Percentiles rank a stretch among this genome's conserved stretches.
phyloP scores from a whole-genome alignment of 495 filamentous ascomycete species.

The Talaromyces thailandensis region DNA sequence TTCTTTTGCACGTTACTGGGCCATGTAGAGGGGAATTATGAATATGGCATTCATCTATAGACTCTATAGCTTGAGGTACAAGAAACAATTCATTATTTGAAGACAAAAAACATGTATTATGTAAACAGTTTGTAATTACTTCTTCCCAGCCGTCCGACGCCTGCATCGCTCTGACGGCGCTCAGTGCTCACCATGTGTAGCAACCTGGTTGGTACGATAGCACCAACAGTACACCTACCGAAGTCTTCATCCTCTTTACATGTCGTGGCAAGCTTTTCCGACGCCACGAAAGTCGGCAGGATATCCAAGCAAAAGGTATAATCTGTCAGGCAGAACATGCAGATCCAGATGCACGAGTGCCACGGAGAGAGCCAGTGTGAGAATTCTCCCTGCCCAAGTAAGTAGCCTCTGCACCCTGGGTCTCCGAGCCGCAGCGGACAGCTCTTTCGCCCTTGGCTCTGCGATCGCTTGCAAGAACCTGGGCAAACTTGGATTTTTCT shows the following conservation, averaged over 20 bases:
- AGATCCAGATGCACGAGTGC: not conserved
- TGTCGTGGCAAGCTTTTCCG: not conserved
- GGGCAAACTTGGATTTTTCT: constrained; percentile 36
- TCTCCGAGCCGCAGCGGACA: constrained; percentile 6
- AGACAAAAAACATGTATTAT: not conserved
- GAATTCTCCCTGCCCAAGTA: constrained; percentile 2
- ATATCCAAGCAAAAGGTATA: not conserved
- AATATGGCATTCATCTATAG: not conserved
- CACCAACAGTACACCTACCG: not conserved
- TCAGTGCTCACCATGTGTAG: not conserved
- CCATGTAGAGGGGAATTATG: not conserved
- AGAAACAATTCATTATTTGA: not conserved
- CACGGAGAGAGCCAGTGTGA: not conserved
- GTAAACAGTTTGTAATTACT: not conserved
- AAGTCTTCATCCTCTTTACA: not conserved
- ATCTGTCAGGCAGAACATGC: not conserved
- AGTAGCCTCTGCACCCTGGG: not conserved
- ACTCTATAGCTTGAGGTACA: not conserved
- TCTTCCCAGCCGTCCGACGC: not conserved
- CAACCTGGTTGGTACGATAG: not conserved
- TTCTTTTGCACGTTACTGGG: not conserved
- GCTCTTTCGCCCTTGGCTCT: not conserved
- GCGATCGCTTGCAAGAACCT: constrained; percentile 6
- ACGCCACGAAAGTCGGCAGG: not conserved
- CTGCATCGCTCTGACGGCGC: not conserved